Evolutionary conservation across 2,329 filamentous ascomycete species (phyloP).

Genomic region (Colletotrichum destructivum): DNA sequence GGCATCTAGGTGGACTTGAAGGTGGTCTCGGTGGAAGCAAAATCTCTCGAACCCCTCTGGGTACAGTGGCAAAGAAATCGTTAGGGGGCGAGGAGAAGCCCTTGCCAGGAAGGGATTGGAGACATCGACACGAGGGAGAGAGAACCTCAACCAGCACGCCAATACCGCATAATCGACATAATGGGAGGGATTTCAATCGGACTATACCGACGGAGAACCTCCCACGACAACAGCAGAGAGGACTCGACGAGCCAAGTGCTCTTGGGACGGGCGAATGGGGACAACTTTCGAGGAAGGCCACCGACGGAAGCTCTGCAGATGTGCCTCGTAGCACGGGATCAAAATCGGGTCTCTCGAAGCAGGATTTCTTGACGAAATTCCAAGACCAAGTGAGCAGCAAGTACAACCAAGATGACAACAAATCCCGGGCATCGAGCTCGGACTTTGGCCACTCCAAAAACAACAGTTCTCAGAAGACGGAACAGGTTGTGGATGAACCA

Average conservation of each 20-base stretch:
- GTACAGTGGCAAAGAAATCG: background rate
- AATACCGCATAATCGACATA: conserved; percentile 30
- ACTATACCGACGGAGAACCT: background rate
- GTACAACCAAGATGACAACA: background rate
- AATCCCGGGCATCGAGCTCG: background rate
- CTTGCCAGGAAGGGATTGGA: conserved; percentile 17
- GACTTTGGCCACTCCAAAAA: background rate
- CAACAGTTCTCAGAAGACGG: background rate
- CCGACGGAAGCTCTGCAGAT: background rate
- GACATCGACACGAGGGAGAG: conserved; percentile 22
- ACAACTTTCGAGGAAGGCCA: conserved; percentile 19
- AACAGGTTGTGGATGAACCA: conserved; percentile 2
- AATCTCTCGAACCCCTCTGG: background rate
- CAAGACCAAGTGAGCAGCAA: conserved; percentile 20
- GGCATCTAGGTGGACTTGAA: background rate
- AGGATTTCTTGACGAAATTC: conserved; percentile 26
- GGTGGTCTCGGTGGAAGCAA: background rate
- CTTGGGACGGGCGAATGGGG: conserved; percentile 8
- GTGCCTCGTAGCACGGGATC: background rate
- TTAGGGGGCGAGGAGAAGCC: conserved; percentile 25
- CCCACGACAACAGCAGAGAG: background rate
- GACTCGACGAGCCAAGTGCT: background rate
- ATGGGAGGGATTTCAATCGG: background rate
- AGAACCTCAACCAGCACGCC: conserved; percentile 16
- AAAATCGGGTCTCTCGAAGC: background rate